Base-by-base conservation (phyloP, 2,329 filamentous ascomycete species). In the Simplicillium aogashimaense region DNA sequence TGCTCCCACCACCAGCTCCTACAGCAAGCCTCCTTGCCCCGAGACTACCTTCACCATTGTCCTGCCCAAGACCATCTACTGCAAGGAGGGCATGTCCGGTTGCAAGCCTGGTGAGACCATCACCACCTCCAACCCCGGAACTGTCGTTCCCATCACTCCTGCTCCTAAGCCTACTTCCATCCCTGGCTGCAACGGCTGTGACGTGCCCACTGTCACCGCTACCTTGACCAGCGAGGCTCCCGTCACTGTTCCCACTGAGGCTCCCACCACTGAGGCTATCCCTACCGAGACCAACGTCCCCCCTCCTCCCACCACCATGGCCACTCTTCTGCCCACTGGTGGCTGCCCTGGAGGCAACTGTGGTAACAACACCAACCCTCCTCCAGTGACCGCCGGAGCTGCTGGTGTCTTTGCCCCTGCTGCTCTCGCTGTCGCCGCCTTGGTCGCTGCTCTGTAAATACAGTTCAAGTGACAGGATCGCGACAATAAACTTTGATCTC, bases 1-100 rank as follows among this genome's bases (percentile, higher is more conserved):
- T 13, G 18, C 42, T 37, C 18, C 12, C 38, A 37, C 35, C 35
- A 43, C 37, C 34, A 43, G 35, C 36, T 35, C 37, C 7, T 43
- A 43, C 35, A 40, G 35, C 36, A 40, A 41, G 38, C 38, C 38
- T 11, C 32, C 42, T 33, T 46, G 45, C 36, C 45, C 51, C 12
- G 44, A 58, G 38, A 48, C 47, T 7, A 57, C 53, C 1, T 51
- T 46, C 3, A 51, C 51, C 14, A 56, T 44, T 48, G 57, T 52
- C 14, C 49, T 60, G 29, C 54, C 55, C 32, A 45, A 51, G 29
- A 53, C 50, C 1, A 49, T 55, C 32, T 52, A 48, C 12, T 60
- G 57, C 40, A 43, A 45, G 12, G 38, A 45, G 29, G 51, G 51
- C 33, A 48, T 54, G 41, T 29, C 43, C 8, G 50, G 48, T 32